These are phyloP conservation scores for Leptographium galeiforme DNA, from an alignment of 2,329 filamentous ascomycete species.

Conservation along the genomic window DNA sequence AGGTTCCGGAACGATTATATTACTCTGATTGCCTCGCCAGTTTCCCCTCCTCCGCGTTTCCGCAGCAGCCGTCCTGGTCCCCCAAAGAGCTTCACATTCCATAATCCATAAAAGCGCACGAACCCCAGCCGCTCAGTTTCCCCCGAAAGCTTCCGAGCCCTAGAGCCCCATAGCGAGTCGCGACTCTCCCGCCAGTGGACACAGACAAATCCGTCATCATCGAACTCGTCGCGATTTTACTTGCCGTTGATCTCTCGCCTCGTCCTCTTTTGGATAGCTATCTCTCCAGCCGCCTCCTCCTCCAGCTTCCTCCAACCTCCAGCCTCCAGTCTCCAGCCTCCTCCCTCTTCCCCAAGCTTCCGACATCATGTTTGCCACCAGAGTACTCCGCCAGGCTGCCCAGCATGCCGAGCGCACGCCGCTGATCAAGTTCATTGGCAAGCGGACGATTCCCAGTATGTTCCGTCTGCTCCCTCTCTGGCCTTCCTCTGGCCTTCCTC, in stretches of 20 bases:
- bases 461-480: not conserved
- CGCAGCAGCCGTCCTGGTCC: too few relatives aligned
- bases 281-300: not conserved
- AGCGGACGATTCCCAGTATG: slow-evolving; percentile 45
- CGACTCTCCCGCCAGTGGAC: too few relatives aligned
- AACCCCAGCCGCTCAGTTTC: not conserved
- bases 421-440: slow-evolving; percentile 49
- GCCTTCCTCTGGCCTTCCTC: not conserved
- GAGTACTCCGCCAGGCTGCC: slow-evolving; percentile 43
- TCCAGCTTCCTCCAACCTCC: not conserved
- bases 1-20: too few relatives aligned
- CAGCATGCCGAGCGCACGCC: slow-evolving; percentile 47
- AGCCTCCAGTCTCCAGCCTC: not conserved
- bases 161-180: not conserved
- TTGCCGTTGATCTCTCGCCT: not conserved
- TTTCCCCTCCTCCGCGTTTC: too few relatives aligned
- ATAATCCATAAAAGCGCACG: not conserved
- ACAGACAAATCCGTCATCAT: too few relatives aligned
- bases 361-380: slow-evolving; percentile 39
- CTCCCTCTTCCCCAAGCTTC: not conserved
- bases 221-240: too few relatives aligned
- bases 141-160: not conserved
- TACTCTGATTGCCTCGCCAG: too few relatives aligned
- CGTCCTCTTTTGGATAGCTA: not conserved
- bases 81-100: too few relatives aligned